Percentiles rank a stretch among this genome's conserved stretches.
Evolutionary conservation across 345 rosid species (phyloP).

Genomic region (Balakata baccata): DNA sequence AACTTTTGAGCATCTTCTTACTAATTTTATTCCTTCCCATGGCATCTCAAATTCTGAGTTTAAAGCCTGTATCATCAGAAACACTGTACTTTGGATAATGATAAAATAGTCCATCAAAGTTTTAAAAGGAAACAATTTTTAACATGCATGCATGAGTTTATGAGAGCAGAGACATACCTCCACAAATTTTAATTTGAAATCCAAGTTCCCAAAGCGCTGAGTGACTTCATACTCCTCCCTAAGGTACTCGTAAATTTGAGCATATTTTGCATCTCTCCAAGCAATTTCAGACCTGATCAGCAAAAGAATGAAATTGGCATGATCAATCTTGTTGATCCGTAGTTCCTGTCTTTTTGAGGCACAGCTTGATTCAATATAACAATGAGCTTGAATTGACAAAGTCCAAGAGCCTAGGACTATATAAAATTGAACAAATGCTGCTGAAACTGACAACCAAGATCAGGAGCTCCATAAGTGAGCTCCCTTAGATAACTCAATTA

Average conservation of each 20-base stretch:
- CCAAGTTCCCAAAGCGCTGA: slow-evolving; percentile 83
- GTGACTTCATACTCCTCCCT: slow-evolving; percentile 90
- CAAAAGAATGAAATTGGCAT: slow-evolving; percentile 9
- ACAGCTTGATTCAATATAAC: not conserved
- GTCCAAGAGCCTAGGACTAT: no score
- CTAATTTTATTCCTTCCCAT: not conserved
- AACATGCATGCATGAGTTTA: not conserved
- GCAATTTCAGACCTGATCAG: slow-evolving; percentile 84
- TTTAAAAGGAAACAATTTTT: not conserved
- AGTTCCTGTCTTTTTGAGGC: not conserved
- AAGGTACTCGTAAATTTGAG: slow-evolving; percentile 82
- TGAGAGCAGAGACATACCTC: slow-evolving; percentile 48
- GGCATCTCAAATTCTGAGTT: slow-evolving; percentile 5
- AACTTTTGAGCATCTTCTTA: not conserved
- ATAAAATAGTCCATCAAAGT: not conserved
- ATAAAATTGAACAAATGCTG: not conserved
- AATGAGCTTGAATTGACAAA: not conserved
- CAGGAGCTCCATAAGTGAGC: not conserved
- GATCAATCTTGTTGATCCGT: not conserved
- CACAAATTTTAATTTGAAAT: slow-evolving; percentile 83
- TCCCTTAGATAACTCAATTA: not conserved
- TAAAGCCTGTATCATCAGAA: not conserved
- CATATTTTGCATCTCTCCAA: slow-evolving; percentile 93
- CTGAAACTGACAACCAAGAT: not conserved
- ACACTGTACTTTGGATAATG: not conserved